Percentiles rank a stretch among this genome's conserved stretches.
These are phyloP conservation scores for Neoboletus subvelutipes DNA, from an alignment of 768 basidiomycete species.

Conservation along the genomic window DNA sequence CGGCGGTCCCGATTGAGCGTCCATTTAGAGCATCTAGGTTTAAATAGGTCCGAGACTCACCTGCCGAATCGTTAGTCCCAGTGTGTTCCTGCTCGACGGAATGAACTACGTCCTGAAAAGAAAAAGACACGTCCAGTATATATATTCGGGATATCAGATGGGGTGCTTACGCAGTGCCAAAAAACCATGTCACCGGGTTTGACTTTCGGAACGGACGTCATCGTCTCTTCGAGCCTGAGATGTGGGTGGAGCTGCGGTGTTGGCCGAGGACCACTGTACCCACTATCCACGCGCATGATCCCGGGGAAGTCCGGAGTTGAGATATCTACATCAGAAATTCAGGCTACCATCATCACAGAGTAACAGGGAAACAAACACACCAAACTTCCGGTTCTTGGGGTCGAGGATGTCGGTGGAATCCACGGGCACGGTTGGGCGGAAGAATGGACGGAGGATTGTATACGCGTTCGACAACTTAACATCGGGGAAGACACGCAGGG, in stretches of 20 bases:
- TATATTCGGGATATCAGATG: not conserved
- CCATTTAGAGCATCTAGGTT: not conserved
- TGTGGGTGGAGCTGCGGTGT: constrained; percentile 65
- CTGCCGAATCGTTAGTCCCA: constrained; percentile 55
- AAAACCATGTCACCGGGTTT: constrained; percentile 76
- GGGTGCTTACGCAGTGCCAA: constrained; percentile 59
- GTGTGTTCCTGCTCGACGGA: constrained; percentile 51
- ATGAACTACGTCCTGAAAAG: constrained; percentile 43
- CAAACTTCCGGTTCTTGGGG: constrained; percentile 55
- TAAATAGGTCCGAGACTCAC: constrained; percentile 28
- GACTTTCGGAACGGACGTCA: constrained; percentile 71
- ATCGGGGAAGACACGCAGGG: constrained; percentile 66
- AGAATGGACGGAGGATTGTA: constrained; percentile 75
- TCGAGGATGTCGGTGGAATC: constrained; percentile 45
- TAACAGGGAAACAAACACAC: constrained; percentile 25
- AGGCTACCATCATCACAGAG: constrained; percentile 21
- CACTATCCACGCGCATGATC: constrained; percentile 30
- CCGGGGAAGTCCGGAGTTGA: constrained; percentile 53
- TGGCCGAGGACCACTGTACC: constrained; percentile 43
- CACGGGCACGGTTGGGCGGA: constrained; percentile 46
- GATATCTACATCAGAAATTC: constrained; percentile 37
- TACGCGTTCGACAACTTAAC: constrained; percentile 69
- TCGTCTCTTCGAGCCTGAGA: constrained; percentile 57
- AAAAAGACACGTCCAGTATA: constrained; percentile 7
- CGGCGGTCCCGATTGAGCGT: not conserved